Conservation (phyloP, 176 grass and related monocot genomes). For the Otatea glauca region DNA sequence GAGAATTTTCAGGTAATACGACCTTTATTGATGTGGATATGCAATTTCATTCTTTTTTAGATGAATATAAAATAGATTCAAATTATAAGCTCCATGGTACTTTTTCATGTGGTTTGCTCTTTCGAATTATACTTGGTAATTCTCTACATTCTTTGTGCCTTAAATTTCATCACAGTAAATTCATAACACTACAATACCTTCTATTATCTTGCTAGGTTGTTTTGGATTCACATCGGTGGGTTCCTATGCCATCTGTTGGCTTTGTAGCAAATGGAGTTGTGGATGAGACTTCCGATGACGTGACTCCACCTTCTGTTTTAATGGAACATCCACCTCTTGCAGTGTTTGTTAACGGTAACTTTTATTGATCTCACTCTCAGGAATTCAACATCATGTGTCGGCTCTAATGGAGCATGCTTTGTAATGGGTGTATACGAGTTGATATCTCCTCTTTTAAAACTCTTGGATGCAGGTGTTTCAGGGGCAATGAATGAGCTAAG, state of each 20-base stretch:
- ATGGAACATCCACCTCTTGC: constrained; percentile 98
- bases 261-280: constrained; percentile 84
- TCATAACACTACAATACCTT: constrained; percentile 18
- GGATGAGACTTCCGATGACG: constrained; percentile 79
- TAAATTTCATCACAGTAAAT: background rate
- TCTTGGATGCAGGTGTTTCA: constrained; percentile 77
- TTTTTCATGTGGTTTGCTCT: background rate
- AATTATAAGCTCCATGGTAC: background rate
- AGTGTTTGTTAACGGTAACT: constrained; percentile 95
- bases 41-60: constrained; percentile 16
- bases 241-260: constrained; percentile 94
- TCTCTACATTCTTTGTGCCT: constrained; percentile 6
- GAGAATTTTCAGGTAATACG: constrained; percentile 93
- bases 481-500: constrained; percentile 95
- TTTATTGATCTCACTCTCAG: background rate
- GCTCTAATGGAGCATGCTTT: background rate
- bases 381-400: constrained; percentile 11
- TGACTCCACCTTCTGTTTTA: constrained; percentile 88
- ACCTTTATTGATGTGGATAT: background rate
- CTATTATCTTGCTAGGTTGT: constrained; percentile 56
- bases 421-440: constrained; percentile 31
- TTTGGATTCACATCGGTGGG: constrained; percentile 97
- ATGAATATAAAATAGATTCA: constrained; percentile 15
- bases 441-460: background rate
- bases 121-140: constrained; percentile 4